A percentile compares a stretch with the other conserved stretches of the same genome.
Conservation (phyloP, 306 rosid species). For the Sicyos edulis region DNA sequence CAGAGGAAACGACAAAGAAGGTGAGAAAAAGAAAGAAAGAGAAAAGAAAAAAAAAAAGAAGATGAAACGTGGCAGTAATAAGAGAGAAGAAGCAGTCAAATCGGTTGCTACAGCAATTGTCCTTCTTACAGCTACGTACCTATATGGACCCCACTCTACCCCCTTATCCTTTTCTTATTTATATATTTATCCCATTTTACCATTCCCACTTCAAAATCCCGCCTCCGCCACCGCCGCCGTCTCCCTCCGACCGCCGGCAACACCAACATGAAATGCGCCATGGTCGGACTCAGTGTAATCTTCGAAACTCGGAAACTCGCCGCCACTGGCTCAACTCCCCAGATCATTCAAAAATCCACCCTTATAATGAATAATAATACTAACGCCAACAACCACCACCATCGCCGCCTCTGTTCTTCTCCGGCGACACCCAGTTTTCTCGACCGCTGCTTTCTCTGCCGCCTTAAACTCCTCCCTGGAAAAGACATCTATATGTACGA, state of each 20-base stretch:
- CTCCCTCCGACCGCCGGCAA: neutral
- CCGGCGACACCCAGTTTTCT: slow-evolving; percentile 44
- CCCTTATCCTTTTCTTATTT: slow-evolving; percentile 25
- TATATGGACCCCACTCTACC: slow-evolving; percentile 58
- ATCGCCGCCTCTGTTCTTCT: slow-evolving; percentile 1
- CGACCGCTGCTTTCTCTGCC: slow-evolving; percentile 67
- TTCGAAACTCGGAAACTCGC: slow-evolving; percentile 46
- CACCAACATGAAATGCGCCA: slow-evolving; percentile 33
- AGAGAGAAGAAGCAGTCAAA: slow-evolving; percentile 47
- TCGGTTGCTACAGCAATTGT: neutral
- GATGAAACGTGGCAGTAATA: slow-evolving; percentile 58
- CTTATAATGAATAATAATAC: slow-evolving; percentile 26
- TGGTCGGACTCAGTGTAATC: slow-evolving; percentile 82
- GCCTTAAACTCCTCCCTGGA: slow-evolving; percentile 55
- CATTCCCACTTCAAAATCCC: neutral
- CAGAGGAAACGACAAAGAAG: too few species aligned
- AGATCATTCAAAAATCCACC: slow-evolving; percentile 60
- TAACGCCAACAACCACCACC: neutral
- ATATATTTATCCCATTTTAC: neutral
- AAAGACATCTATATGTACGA: slow-evolving; percentile 97
- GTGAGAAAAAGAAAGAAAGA: neutral
- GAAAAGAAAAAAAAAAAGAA: too few species aligned
- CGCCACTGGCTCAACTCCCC: slow-evolving; percentile 26
- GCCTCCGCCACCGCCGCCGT: neutral
- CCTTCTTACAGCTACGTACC: slow-evolving; percentile 57